Percentiles rank a stretch among this genome's conserved stretches.
These are phyloP conservation scores for Epithele typhae DNA, from an alignment of 768 basidiomycete genomes.

Conservation along the genomic window DNA sequence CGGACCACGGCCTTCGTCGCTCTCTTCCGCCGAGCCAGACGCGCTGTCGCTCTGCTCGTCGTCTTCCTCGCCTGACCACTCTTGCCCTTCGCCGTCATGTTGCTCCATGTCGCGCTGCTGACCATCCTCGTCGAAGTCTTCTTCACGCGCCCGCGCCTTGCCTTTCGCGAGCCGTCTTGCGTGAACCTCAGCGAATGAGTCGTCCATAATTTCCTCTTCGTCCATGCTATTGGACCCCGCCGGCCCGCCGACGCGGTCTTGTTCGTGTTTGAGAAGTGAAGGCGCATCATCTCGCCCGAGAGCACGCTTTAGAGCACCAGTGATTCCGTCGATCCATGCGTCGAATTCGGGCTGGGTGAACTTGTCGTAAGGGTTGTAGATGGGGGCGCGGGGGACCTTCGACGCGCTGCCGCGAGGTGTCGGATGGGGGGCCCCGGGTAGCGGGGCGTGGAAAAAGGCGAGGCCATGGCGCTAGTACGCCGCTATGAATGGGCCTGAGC, in stretches of 20 bases:
- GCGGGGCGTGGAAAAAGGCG: constrained; percentile 15
- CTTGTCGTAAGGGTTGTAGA: constrained; percentile 71
- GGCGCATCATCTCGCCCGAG: constrained; percentile 40
- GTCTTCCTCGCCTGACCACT: constrained; percentile 10
- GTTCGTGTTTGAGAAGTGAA: neutral
- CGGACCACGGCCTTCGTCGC: constrained; percentile 23
- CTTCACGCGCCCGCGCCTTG: constrained; percentile 57
- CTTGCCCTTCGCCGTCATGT: constrained; percentile 24
- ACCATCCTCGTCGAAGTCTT: constrained; percentile 43
- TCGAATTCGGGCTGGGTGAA: constrained; percentile 67
- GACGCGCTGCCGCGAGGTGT: constrained; percentile 18
- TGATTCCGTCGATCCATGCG: constrained; percentile 65
- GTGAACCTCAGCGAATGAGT: constrained; percentile 52
- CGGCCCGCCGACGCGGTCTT: too few relatives aligned
- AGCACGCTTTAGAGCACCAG: constrained; percentile 50
- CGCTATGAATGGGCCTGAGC: too few relatives aligned
- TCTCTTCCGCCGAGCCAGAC: constrained; percentile 29
- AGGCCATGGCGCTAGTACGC: constrained; percentile 20
- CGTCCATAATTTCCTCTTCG: constrained; percentile 35
- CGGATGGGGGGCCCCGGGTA: constrained; percentile 17
- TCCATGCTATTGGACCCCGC: constrained; percentile 12
- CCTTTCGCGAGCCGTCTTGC: constrained; percentile 58
- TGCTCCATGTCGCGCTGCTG: too few relatives aligned
- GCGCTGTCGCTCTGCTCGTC: constrained; percentile 13
- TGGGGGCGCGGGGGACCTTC: constrained; percentile 39